Base-by-base conservation (phyloP, 2,329 filamentous ascomycete species). In the Aspergillus japonicus region DNA sequence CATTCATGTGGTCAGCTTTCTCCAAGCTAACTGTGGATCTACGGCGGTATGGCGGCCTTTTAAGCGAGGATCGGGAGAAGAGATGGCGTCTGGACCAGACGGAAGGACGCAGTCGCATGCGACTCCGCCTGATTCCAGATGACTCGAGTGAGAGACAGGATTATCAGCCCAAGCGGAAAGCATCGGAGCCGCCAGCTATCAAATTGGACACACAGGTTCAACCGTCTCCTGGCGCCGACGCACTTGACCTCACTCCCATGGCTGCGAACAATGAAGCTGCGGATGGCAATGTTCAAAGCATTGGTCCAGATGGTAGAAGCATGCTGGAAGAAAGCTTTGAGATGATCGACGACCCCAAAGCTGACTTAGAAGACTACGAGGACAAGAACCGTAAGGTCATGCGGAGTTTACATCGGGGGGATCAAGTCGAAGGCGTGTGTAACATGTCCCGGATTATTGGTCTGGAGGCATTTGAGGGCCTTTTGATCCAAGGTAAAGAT, bases 371-470 rank as follows among this genome's bases (percentile, higher is more conserved):
- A 66, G 89, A 88, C 1, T 96, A 96, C 63, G 96, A 99, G 75
- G 96, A 99, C 75, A 98, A 97, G 80, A 98, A 99, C 70, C 86
- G 96, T 49, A 97, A 97, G 75, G 94, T 99, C 49, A 96, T 98
- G 92, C 86, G 95, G 54, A 94, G 92, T 64, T 82, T 99, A 11
- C 89, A 96, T 67, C 89, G 90, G 12, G 92, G 93, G 5, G 95
- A 99, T 69, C 86, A 93, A 58, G 94, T 99, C 2, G 91, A 97
- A 73, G 90, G 91, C 58, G 92, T 97, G 1, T 96, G 92, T 81
- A 99, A 99, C 68, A 89, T 98, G 53, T 98, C 95, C 16, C 89
- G 95, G 11, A 94, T 99, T 57, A 88, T 96, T 33, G 95, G 95
- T 10, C 82, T 99, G 4, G 95, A 99, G 72, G 93, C 93, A 8